These are phyloP conservation scores for Cercospora citrullina DNA, from an alignment of 2,329 filamentous ascomycete genomes.

Conservation along the genomic window DNA sequence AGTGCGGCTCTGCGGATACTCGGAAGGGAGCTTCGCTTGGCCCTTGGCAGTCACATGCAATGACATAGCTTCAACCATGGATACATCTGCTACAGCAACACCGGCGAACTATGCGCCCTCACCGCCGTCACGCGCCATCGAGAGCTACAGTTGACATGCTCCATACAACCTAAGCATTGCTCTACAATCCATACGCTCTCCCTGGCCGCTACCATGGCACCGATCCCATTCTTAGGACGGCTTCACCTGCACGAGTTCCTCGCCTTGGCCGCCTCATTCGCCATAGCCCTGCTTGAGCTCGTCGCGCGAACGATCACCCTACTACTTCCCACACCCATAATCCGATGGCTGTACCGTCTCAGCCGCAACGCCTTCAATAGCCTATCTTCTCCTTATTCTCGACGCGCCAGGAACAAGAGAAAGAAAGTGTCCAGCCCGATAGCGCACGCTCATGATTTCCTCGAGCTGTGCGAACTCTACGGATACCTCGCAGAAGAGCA, in stretches of 20 bases:
- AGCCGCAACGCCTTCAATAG: constrained; percentile 82
- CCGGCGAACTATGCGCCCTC: background rate
- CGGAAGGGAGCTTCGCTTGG: background rate
- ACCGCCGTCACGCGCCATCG: background rate
- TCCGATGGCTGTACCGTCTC: constrained; percentile 76
- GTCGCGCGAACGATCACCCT: constrained; percentile 83
- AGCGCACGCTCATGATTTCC: constrained; percentile 85
- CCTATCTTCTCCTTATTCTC: constrained; percentile 69
- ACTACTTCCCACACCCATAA: constrained; percentile 77
- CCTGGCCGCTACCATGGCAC: constrained; percentile 46
- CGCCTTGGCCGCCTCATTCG: constrained; percentile 78
- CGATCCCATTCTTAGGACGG: constrained; percentile 64
- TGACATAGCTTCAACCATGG: constrained; percentile 1
- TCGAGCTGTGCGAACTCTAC: constrained; percentile 86
- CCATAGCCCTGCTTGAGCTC: constrained; percentile 79
- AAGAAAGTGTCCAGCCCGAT: constrained; percentile 60
- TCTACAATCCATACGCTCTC: background rate
- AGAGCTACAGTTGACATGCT: background rate
- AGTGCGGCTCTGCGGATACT: background rate
- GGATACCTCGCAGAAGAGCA: constrained; percentile 96
- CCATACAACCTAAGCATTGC: background rate
- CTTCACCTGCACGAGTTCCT: constrained; percentile 73
- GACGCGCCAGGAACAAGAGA: constrained; percentile 66
- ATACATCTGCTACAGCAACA: background rate
- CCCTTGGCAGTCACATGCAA: background rate